These are phyloP conservation scores for Pisolithus albus DNA, from an alignment of 768 basidiomycete genomes.

Conservation along the genomic window DNA sequence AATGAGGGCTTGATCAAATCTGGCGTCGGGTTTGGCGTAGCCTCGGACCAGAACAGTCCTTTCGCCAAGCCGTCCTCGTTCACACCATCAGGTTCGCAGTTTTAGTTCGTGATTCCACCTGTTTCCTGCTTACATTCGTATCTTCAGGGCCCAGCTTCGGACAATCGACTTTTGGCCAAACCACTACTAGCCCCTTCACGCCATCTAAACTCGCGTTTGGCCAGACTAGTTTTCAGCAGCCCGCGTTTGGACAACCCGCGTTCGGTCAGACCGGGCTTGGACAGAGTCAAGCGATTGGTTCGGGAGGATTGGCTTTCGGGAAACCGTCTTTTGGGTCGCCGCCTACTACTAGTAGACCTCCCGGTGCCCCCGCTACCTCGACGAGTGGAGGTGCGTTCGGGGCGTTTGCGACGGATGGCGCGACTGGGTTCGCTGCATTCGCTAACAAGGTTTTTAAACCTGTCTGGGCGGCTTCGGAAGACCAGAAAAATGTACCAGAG, in stretches of 20 bases:
- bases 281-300: neutral
- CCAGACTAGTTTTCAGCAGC: conserved; percentile 31
- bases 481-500: conserved; percentile 3
- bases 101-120: conserved; percentile 12
- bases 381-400: conserved; percentile 30
- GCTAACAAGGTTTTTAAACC: conserved; percentile 17
- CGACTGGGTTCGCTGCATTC: conserved; percentile 25
- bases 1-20: conserved; percentile 25
- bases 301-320: conserved; percentile 17
- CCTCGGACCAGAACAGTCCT: conserved; percentile 20
- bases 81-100: conserved; percentile 6
- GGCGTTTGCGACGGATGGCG: conserved; percentile 24
- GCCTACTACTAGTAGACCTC: neutral
- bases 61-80: conserved; percentile 22
- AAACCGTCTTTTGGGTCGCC: neutral
- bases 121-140: conserved; percentile 17
- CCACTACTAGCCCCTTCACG: too few species aligned
- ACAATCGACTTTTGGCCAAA: conserved; percentile 30
- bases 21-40: conserved; percentile 27
- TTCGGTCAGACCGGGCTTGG: conserved; percentile 7
- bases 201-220: conserved; percentile 17
- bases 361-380: conserved; percentile 9
- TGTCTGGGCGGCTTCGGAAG: conserved; percentile 13
- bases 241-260: conserved; percentile 33
- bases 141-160: conserved; percentile 27